phyloP scores from a whole-genome alignment of 345 rosid genomes.

The Aethionema arabicum region DNA sequence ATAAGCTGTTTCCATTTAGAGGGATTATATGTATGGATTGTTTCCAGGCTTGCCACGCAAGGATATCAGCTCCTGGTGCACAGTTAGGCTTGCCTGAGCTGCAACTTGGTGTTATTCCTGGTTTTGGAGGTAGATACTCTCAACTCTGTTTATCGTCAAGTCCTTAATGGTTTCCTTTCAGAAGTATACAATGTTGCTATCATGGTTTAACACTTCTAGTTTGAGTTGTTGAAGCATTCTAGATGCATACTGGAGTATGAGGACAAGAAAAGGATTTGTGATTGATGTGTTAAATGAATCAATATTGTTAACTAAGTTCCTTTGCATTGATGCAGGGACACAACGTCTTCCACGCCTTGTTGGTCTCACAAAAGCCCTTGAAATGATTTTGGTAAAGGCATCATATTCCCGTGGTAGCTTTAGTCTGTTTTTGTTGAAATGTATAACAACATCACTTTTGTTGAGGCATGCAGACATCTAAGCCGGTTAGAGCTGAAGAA shows the following conservation, averaged over 20 bases:
- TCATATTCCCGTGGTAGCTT: constrained; percentile 25
- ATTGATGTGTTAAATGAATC: constrained; percentile 8
- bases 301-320: constrained; percentile 19
- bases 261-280: constrained; percentile 10
- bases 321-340: constrained; percentile 65
- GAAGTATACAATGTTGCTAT: constrained; percentile 1
- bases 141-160: constrained; percentile 8
- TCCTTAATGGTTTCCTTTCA: constrained; percentile 1
- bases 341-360: constrained; percentile 99
- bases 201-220: constrained; percentile 1
- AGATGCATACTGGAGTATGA: not conserved
- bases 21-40: constrained; percentile 15
- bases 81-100: constrained; percentile 92
- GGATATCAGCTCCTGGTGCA: constrained; percentile 75
- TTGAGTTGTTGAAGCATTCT: not conserved
- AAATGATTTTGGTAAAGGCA: constrained; percentile 86
- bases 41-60: constrained; percentile 81
- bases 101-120: constrained; percentile 91
- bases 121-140: constrained; percentile 82
- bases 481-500: constrained; percentile 70
- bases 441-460: not conserved
- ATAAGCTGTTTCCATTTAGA: not conserved
- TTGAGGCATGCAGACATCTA: constrained; percentile 59
- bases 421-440: constrained; percentile 14
- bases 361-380: constrained; percentile 88